Evolutionary conservation across 768 basidiomycete genomes (phyloP).

Genomic region (Boletus subparvulus): DNA sequence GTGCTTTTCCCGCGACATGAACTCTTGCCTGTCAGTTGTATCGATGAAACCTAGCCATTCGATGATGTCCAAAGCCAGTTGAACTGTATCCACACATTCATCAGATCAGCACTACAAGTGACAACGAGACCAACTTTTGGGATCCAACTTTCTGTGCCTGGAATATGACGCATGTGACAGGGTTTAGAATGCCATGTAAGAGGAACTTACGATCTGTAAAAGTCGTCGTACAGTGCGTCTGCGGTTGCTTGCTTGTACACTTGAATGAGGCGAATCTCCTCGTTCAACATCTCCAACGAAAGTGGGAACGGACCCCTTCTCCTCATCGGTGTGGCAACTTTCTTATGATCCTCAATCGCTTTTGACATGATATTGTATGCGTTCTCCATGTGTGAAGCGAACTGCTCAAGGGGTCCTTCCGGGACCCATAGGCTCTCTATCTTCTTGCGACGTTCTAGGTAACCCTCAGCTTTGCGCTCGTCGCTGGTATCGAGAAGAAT

Average conservation of each 20-base stretch:
- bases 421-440: slow-evolving; percentile 20
- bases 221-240: slow-evolving; percentile 18
- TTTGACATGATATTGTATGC: slow-evolving; percentile 17
- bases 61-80: slow-evolving; percentile 21
- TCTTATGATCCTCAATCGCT: slow-evolving; percentile 23
- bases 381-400: slow-evolving; percentile 23
- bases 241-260: slow-evolving; percentile 19
- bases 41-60: slow-evolving; percentile 27
- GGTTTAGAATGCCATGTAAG: too few relatives aligned
- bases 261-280: slow-evolving; percentile 23
- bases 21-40: slow-evolving; percentile 24
- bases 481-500: slow-evolving; percentile 24
- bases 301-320: slow-evolving; percentile 25
- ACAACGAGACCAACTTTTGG: slow-evolving; percentile 19
- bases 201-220: slow-evolving; percentile 19
- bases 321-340: slow-evolving; percentile 7
- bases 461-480: slow-evolving; percentile 23
- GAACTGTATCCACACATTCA: slow-evolving; percentile 12
- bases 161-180: background rate
- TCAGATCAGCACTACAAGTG: background rate
- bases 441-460: slow-evolving; percentile 20
- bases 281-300: slow-evolving; percentile 21
- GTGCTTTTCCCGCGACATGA: slow-evolving; percentile 24
- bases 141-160: slow-evolving; percentile 20
- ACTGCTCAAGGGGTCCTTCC: slow-evolving; percentile 16